Evolutionary conservation across 345 rosid genomes (phyloP).

Genomic region (Euclidium syriacum): DNA sequence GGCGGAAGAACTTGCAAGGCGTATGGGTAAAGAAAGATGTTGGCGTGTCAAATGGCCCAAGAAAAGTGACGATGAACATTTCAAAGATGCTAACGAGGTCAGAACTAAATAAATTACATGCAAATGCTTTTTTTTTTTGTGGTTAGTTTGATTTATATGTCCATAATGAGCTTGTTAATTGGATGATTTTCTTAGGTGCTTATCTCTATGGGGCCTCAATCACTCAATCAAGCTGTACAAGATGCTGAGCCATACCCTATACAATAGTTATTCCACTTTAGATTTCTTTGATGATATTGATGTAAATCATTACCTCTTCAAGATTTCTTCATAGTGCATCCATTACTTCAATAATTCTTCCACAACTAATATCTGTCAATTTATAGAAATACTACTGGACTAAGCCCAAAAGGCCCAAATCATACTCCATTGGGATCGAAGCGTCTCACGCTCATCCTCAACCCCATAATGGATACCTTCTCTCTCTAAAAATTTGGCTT

Average conservation of each 20-base stretch:
- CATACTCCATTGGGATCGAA: background rate
- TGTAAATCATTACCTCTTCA: no score
- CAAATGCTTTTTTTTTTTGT: slow-evolving; percentile 4
- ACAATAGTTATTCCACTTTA: slow-evolving; percentile 66
- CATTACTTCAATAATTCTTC: no score
- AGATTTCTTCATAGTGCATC: no score
- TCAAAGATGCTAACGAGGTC: slow-evolving; percentile 97
- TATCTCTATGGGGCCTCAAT: slow-evolving; percentile 67
- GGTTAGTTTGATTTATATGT: background rate
- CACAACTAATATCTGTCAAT: no score
- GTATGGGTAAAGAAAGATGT: slow-evolving; percentile 96
- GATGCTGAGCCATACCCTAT: slow-evolving; percentile 90
- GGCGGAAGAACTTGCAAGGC: slow-evolving; percentile 96
- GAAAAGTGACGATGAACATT: slow-evolving; percentile 45
- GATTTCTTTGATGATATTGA: slow-evolving; percentile 81
- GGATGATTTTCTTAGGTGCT: slow-evolving; percentile 86
- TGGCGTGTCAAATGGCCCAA: slow-evolving; percentile 97
- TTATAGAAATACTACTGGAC: no score
- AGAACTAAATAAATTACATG: slow-evolving; percentile 10
- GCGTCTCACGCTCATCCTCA: background rate
- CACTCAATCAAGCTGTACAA: slow-evolving; percentile 57
- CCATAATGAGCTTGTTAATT: background rate
- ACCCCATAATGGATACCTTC: background rate
- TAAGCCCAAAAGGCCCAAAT: slow-evolving; percentile 28
- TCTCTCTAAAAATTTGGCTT: slow-evolving; percentile 13